Percentiles rank a stretch among this genome's conserved stretches.
phyloP scores from a whole-genome alignment of 2,329 filamentous ascomycete genomes.

The Aspergillus arachidicola region DNA sequence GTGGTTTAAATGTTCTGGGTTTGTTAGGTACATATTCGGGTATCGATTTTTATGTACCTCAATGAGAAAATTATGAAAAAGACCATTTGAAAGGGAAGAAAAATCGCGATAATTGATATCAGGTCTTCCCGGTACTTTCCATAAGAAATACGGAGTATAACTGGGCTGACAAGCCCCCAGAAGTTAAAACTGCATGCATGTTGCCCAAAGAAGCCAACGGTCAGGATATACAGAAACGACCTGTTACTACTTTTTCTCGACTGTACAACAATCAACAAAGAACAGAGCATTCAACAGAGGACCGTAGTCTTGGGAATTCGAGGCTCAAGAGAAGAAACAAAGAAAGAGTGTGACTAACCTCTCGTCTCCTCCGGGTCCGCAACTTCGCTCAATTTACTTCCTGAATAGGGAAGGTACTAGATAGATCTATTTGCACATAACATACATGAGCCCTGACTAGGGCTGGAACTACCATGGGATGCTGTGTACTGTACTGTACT shows the following conservation, averaged over 20 bases:
- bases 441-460: not conserved
- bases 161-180: not conserved
- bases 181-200: constrained; percentile 10
- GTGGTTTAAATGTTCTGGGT: not conserved
- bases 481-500: not conserved
- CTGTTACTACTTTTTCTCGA: not conserved
- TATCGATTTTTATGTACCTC: not conserved
- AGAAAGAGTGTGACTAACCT: not conserved
- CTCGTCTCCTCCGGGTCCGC: not conserved
- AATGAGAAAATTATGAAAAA: not conserved
- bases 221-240: not conserved
- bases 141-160: not conserved
- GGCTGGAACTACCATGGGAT: not conserved
- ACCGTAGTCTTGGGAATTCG: not conserved
- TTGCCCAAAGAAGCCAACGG: constrained; percentile 16
- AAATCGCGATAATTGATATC: not conserved
- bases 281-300: not conserved
- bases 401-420: not conserved
- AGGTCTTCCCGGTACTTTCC: not conserved
- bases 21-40: not conserved
- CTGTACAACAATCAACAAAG: constrained; percentile 2
- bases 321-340: not conserved
- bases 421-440: not conserved
- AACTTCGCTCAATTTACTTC: not conserved
- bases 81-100: not conserved